Evolutionary conservation across 805 yeast species (phyloP).

Genomic region (Metahyphopichia silvanorum): DNA sequence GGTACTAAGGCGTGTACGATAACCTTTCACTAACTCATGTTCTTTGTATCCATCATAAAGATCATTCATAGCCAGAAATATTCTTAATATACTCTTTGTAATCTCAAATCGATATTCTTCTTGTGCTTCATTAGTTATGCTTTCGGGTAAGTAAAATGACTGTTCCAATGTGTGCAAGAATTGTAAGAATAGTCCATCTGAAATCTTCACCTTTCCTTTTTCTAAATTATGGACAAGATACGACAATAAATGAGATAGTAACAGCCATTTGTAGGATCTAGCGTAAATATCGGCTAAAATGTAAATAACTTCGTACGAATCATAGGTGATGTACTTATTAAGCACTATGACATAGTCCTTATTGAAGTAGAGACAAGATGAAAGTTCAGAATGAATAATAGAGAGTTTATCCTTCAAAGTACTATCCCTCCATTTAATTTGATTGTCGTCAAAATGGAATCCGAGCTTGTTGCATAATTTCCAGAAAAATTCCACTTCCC

Average conservation of each 20-base stretch:
- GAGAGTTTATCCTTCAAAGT: conserved; percentile 20
- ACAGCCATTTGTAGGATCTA: conserved; percentile 29
- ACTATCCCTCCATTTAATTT: conserved; percentile 17
- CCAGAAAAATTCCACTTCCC: background rate
- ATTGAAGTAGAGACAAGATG: conserved; percentile 15
- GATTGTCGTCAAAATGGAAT: conserved; percentile 3
- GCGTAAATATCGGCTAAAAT: conserved; percentile 28
- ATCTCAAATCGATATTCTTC: conserved; percentile 4
- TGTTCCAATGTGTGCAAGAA: conserved; percentile 22
- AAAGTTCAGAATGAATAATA: conserved; percentile 23
- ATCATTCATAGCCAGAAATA: conserved; percentile 15
- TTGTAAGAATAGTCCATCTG: conserved; percentile 16
- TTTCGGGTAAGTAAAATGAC: too few species aligned
- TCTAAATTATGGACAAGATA: conserved; percentile 9
- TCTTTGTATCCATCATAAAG: conserved; percentile 37
- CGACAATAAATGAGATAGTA: conserved; percentile 19
- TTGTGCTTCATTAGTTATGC: background rate
- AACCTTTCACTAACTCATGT: conserved; percentile 7
- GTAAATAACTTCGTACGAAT: conserved; percentile 18
- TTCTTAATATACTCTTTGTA: conserved; percentile 6
- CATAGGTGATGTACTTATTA: conserved; percentile 18
- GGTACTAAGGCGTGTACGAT: background rate
- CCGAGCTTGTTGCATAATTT: conserved; percentile 2
- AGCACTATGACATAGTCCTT: conserved; percentile 15
- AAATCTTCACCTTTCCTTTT: conserved; percentile 14